Evolutionary conservation across 192 early-diverging fungal genomes (phyloP).

Genomic region (Rhizophagus sp.): DNA sequence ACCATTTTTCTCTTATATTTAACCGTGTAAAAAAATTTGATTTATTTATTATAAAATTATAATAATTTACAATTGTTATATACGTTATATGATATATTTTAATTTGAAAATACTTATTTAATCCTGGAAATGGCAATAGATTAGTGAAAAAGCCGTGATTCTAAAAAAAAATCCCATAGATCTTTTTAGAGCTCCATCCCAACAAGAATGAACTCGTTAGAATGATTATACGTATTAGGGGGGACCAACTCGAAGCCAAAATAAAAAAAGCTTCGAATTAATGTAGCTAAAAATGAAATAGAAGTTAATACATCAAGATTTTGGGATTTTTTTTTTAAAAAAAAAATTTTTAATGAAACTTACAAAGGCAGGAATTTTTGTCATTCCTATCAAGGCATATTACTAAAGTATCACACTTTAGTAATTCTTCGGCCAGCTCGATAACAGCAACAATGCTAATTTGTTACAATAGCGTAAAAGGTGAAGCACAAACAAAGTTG

Average conservation of each 20-base stretch:
- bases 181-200: constrained; percentile 11
- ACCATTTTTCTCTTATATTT: no score
- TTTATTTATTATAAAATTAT: no score
- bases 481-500: not conserved
- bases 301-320: not conserved
- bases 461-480: not conserved
- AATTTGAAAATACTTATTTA: no score
- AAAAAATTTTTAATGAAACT: constrained; percentile 1
- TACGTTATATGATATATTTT: no score
- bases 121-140: no score
- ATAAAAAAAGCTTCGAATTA: constrained; percentile 17
- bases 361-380: not conserved
- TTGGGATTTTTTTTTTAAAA: not conserved
- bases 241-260: not conserved
- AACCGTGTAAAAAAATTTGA: no score
- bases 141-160: no score
- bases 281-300: not conserved
- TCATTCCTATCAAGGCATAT: constrained; percentile 20
- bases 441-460: constrained; percentile 22
- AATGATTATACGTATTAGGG: not conserved
- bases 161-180: no score
- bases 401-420: constrained; percentile 11
- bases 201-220: constrained; percentile 11
- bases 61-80: no score
- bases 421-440: constrained; percentile 28